Conservation (phyloP, 2,329 filamentous ascomycete species). For the Dactylellina parvicollis region DNA sequence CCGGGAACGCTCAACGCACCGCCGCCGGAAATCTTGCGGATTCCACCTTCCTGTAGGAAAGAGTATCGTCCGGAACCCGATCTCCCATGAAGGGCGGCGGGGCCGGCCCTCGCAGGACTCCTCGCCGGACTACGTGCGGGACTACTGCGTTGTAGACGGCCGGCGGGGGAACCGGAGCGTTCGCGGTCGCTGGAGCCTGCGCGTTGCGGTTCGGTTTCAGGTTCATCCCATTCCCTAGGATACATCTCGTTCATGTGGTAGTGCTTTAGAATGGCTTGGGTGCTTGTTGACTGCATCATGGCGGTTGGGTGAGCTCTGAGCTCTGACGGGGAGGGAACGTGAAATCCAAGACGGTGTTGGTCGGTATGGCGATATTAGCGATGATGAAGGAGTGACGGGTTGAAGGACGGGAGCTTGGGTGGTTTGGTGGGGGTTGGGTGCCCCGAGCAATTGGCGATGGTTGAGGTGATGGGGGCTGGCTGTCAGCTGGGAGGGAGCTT, state of each 20-base stretch:
- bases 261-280: constrained; percentile 58
- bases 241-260: constrained; percentile 58
- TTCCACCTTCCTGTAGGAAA: constrained; percentile 56
- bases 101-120: constrained; percentile 12
- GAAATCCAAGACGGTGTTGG: background rate
- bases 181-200: constrained; percentile 22
- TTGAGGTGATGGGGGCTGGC: no score
- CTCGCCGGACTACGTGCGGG: constrained; percentile 36
- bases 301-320: constrained; percentile 23
- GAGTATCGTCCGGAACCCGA: constrained; percentile 56
- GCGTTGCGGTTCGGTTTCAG: constrained; percentile 30
- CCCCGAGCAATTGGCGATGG: background rate
- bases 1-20: constrained; percentile 52
- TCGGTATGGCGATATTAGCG: background rate
- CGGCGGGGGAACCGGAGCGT: constrained; percentile 35
- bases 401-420: background rate
- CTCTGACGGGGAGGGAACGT: constrained; percentile 10
- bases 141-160: constrained; percentile 33
- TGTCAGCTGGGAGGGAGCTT: background rate
- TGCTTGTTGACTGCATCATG: constrained; percentile 49
- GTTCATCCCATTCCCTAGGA: constrained; percentile 57
- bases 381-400: background rate
- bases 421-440: constrained; percentile 4
- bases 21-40: constrained; percentile 53
- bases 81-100: constrained; percentile 6